Base-by-base conservation (phyloP, 805 yeast species). In the Starmera dryadoides region DNA sequence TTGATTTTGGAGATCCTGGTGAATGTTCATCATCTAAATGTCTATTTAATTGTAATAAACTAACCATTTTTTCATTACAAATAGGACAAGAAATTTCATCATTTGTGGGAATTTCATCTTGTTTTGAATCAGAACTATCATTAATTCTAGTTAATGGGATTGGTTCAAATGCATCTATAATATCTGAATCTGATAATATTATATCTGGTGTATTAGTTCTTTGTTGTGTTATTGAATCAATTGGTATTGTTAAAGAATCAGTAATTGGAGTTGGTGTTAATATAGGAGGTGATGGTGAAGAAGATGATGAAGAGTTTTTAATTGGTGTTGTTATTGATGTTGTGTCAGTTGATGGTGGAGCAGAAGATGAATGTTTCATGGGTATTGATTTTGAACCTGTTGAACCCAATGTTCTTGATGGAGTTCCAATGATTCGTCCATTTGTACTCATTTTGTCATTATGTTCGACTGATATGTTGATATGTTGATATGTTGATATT, bases 1-100 rank as follows among this genome's bases (percentile, higher is more conserved):
- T 21, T 15, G 34, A 19, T 19, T 35, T 17, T 19, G 40, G 38
- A 31, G 39, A 23, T 52, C 58, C 28, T 44, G 60, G 30, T 1
- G 65, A 60, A 54, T 86, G 96, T 8, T 59, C 73, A 41, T 73
- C 81, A 54, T 87, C 95, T 21, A 86, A 59, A 57, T 86, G 96
- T 33, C 68, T 65, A 55, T 84, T 84, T 41, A 86, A 62, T 43
- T 75, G 81, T 14, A 47, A 37, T 30, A 80, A 56, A 6, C 73
- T 68, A 6, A 74, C 58, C 80, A 82, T 77, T 2, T 58, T 36
- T 42, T 77, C 81, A 12, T 64, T 58, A 52, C 95, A 86, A 1
- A 86, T 79, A 2, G 95, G 95, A 50, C 95, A 86, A 15, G 38
- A 25, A 14, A 55, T 36, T 3, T 41, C 37, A 7, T 21, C 37